phyloP scores from a whole-genome alignment of 257 asterid species.

The Solanum sejunctum region DNA sequence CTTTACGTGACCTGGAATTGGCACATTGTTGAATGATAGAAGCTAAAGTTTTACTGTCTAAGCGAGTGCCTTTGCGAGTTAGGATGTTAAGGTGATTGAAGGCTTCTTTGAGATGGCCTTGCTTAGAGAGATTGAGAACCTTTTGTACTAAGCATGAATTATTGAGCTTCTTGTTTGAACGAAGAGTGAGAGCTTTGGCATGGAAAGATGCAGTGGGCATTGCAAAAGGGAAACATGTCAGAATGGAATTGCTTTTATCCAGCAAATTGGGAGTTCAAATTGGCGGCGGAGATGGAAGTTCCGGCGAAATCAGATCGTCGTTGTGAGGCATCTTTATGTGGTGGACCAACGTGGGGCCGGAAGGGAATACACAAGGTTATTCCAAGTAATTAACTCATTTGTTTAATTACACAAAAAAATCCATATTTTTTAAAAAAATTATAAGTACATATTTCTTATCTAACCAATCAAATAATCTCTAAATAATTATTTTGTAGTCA shows the following conservation, averaged over 20 bases:
- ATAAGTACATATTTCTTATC: background rate
- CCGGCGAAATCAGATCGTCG: constrained; percentile 9
- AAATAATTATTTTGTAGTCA: background rate
- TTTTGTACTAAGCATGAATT: constrained; percentile 33
- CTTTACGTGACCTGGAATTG: constrained; percentile 19
- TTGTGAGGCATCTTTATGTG: background rate
- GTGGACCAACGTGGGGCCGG: background rate
- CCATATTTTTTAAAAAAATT: background rate
- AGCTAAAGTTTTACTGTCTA: constrained; percentile 31
- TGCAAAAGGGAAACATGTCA: constrained; percentile 46
- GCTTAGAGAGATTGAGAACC: constrained; percentile 26
- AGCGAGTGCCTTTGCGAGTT: constrained; percentile 40
- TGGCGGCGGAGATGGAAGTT: constrained; percentile 13
- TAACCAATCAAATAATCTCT: background rate
- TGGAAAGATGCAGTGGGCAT: constrained; percentile 24
- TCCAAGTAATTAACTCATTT: background rate
- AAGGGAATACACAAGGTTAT: background rate
- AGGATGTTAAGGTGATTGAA: constrained; percentile 32
- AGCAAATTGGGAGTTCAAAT: constrained; percentile 19
- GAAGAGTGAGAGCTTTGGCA: background rate
- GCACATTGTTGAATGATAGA: constrained; percentile 44
- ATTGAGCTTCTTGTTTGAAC: constrained; percentile 6
- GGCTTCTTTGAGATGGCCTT: constrained; percentile 50
- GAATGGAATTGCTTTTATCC: constrained; percentile 13
- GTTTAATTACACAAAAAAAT: background rate